Base-by-base conservation (phyloP, 2,329 filamentous ascomycete genomes). In the Xylaria hypoxylon region DNA sequence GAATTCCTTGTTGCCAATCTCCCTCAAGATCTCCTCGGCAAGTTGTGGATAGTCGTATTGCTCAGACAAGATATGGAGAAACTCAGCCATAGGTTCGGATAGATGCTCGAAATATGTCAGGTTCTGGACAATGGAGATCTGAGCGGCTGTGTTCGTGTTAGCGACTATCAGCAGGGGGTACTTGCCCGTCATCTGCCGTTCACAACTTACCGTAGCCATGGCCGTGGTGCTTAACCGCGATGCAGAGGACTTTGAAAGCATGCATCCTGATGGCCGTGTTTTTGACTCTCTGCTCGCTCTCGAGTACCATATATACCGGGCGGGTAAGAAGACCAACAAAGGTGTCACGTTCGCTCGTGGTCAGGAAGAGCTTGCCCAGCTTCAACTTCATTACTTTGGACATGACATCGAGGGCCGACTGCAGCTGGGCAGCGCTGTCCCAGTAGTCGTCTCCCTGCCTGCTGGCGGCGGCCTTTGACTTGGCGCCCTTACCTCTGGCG, bases 61-160 rank as follows among this genome's bases (percentile, higher is more conserved):
- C 77, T 98, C 94, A 0, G 94, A 91, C 28, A 99, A 84, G 75
- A 98, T 99, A 74, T 98, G 93, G 4, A 99, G 83, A 74, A 99
- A 97, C 78, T 99, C 96, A 35, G 96, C 96, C 96, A 99, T 99
- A 1, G 96, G 96, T 76, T 99, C 96, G 0, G 96, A 95, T n/a
- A 99, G 83, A 79, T 99, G 96, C 80, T 99, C 96, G 75, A 98
- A 99, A 78, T 99, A 99, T 5, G 96, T 97, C 71, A 99, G 82
- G 77, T 96, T 98, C 79, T 99, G 96, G 61, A 98, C 94, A 75
- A 99, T 97, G 51, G 94, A 97, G 53, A 97, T 98, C 85, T 99
- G 96, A 1, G 96, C 96, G 58, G 92, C 93, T 96, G 74, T 8
- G 45, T 77, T 69, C 64, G 71, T 68, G 73, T 73, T 24, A 70